Evolutionary conservation across 202 grass and related monocot species (phyloP).

Genomic region (Setaria viridis): DNA sequence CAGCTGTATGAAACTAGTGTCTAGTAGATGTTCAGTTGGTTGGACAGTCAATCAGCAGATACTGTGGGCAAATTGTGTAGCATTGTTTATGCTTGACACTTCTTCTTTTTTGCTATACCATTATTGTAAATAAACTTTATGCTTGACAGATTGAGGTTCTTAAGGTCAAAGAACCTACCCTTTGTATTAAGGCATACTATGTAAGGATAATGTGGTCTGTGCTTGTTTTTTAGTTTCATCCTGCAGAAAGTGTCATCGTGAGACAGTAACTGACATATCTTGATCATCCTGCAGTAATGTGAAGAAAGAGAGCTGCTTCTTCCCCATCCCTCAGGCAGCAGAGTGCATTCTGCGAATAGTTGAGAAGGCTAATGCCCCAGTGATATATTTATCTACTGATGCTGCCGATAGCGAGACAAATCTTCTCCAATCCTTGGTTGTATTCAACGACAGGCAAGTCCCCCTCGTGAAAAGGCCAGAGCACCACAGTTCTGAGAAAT

Average conservation of each 20-base stretch:
- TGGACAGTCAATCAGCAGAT: background rate
- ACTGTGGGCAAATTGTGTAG: background rate
- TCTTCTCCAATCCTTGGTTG: constrained; percentile 77
- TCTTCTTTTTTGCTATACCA: background rate
- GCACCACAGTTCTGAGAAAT: constrained; percentile 80
- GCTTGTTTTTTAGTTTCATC: constrained; percentile 9
- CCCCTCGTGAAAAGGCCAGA: constrained; percentile 87
- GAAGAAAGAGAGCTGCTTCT: constrained; percentile 97
- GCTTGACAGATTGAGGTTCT: background rate
- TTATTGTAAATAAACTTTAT: background rate
- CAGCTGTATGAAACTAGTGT: background rate
- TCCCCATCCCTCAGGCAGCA: constrained; percentile 90
- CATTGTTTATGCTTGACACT: background rate
- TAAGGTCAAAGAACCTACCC: background rate
- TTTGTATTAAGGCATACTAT: background rate
- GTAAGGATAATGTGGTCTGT: background rate
- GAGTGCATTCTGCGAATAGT: constrained; percentile 71
- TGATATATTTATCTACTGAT: constrained; percentile 94
- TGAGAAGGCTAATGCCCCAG: constrained; percentile 74
- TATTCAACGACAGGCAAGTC: constrained; percentile 69
- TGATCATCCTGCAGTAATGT: constrained; percentile 69
- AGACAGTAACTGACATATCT: constrained; percentile 16
- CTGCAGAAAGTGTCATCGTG: background rate
- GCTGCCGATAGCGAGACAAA: constrained; percentile 77
- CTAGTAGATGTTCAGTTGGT: constrained; percentile 28